These are phyloP conservation scores for Malus orientalis DNA, from an alignment of 306 rosid genomes.

Conservation along the genomic window DNA sequence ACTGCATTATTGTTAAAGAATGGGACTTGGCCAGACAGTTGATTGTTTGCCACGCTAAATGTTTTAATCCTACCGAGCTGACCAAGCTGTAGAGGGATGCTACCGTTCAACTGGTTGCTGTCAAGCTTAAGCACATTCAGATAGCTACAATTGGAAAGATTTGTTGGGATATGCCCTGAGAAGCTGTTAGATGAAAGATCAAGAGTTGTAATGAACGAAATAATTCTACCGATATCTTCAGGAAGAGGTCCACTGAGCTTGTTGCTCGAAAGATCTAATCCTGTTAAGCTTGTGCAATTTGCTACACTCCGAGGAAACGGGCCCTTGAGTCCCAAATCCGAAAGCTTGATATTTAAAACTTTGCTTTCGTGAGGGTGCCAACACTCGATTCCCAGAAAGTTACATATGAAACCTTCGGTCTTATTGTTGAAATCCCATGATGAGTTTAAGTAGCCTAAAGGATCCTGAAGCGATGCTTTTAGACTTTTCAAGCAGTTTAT, in stretches of 20 bases:
- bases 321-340: slow-evolving; percentile 73
- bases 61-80: slow-evolving; percentile 34
- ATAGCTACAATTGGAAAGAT: slow-evolving; percentile 38
- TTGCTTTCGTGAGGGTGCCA: slow-evolving; percentile 87
- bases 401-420: slow-evolving; percentile 62
- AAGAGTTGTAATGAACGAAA: slow-evolving; percentile 15
- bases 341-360: slow-evolving; percentile 54
- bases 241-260: slow-evolving; percentile 56
- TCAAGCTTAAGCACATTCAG: slow-evolving; percentile 56
- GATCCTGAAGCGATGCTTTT: slow-evolving; percentile 38
- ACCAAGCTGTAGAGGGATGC: slow-evolving; percentile 39
- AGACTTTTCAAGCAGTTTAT: slow-evolving; percentile 50
- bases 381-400: slow-evolving; percentile 66
- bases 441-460: slow-evolving; percentile 33
- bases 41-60: slow-evolving; percentile 49
- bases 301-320: slow-evolving; percentile 39
- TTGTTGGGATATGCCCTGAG: slow-evolving; percentile 46
- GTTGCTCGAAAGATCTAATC: slow-evolving; percentile 69
- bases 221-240: slow-evolving; percentile 7
- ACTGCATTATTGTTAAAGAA: background rate
- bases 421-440: slow-evolving; percentile 61
- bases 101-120: slow-evolving; percentile 48
- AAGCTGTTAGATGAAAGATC: slow-evolving; percentile 72
- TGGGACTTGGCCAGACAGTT: slow-evolving; percentile 59
- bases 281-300: slow-evolving; percentile 69